Conservation (phyloP, 1,284 basidiomycete genomes). For the Puccinia horiana region DNA sequence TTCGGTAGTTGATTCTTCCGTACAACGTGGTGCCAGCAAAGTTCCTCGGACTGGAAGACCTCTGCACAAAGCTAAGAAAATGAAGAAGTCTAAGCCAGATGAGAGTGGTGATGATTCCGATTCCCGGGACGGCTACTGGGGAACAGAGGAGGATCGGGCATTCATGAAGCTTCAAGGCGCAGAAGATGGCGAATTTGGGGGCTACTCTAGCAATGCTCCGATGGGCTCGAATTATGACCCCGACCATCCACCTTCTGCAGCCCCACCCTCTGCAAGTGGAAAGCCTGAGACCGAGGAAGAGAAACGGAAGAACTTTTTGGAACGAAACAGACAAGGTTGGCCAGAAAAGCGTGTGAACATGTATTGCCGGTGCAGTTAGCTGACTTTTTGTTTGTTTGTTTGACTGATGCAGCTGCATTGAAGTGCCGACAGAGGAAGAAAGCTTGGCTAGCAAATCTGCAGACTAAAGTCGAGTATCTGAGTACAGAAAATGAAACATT, state of each 20-base stretch:
- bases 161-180: slow-evolving; percentile 10
- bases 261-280: slow-evolving; percentile 58
- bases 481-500: slow-evolving; percentile 92
- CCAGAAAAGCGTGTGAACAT: too few relatives aligned
- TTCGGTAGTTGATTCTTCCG: neutral
- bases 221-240: neutral
- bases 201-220: neutral
- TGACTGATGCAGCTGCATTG: slow-evolving; percentile 83
- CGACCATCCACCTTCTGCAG: neutral
- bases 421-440: slow-evolving; percentile 99
- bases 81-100: slow-evolving; percentile 30
- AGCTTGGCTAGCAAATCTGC: slow-evolving; percentile 89
- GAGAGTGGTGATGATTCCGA: slow-evolving; percentile 40
- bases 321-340: slow-evolving; percentile 88
- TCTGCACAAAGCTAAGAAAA: slow-evolving; percentile 14
- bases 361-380: neutral
- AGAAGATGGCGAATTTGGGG: neutral
- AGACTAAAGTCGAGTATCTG: slow-evolving; percentile 88
- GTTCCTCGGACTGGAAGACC: neutral
- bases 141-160: slow-evolving; percentile 13
- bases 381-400: neutral
- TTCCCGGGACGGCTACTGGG: slow-evolving; percentile 27
- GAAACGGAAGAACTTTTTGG: slow-evolving; percentile 88
- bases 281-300: slow-evolving; percentile 93
- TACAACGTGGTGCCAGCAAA: slow-evolving; percentile 1